These are phyloP conservation scores for Luvunga scandens DNA, from an alignment of 345 rosid genomes.

Conservation along the genomic window DNA sequence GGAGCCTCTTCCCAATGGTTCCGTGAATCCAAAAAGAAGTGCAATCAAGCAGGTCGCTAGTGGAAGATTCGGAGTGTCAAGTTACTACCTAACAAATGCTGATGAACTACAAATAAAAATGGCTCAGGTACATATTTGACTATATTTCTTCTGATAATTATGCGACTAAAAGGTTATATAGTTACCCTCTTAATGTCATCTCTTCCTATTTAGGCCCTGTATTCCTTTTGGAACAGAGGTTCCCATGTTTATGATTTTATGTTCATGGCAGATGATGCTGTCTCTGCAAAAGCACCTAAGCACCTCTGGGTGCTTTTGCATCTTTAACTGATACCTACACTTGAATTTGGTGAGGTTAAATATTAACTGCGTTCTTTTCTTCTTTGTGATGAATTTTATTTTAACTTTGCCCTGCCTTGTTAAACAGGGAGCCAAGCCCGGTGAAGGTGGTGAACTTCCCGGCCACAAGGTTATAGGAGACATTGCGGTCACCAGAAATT, in stretches of 20 bases:
- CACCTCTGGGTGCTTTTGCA: conserved; percentile 41
- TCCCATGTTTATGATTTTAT: conserved; percentile 47
- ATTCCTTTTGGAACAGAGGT: conserved; percentile 44
- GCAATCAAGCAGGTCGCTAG: conserved; percentile 99
- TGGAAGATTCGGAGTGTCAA: conserved; percentile 99
- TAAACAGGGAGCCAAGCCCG: conserved; percentile 97
- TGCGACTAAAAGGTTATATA: neutral
- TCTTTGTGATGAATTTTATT: conserved; percentile 17
- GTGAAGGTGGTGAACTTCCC: conserved; percentile 99
- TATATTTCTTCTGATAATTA: neutral
- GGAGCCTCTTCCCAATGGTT: conserved; percentile 91
- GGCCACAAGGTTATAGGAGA: conserved; percentile 99
- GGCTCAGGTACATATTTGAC: conserved; percentile 79
- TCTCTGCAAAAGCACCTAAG: conserved; percentile 36
- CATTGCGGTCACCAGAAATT: conserved; percentile 92
- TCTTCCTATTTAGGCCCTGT: conserved; percentile 30
- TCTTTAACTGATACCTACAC: conserved; percentile 40
- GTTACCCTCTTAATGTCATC: conserved; percentile 19
- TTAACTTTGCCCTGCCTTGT: conserved; percentile 21
- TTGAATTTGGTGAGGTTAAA: conserved; percentile 50
- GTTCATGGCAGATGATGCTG: conserved; percentile 62
- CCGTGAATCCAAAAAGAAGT: conserved; percentile 89
- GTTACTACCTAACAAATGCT: conserved; percentile 97
- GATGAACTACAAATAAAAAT: conserved; percentile 97
- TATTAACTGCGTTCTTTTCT: conserved; percentile 19